These are phyloP conservation scores for Rhizopogon rudus DNA, from an alignment of 768 basidiomycete genomes.

Conservation along the genomic window DNA sequence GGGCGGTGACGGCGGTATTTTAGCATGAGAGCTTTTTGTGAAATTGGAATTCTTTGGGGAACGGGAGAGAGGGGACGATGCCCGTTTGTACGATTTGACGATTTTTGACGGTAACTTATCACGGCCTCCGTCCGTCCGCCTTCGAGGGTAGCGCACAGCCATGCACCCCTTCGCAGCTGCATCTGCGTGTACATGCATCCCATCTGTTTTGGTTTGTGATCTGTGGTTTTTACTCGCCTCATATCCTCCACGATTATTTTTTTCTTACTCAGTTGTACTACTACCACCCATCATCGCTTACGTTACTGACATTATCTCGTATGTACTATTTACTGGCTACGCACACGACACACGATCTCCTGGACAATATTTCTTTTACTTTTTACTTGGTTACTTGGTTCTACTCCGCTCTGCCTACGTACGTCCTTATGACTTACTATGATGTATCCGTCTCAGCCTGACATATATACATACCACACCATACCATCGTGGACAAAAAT, in stretches of 20 bases:
- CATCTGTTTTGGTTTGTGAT: background rate
- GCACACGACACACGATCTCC: background rate
- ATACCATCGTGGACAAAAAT: no score
- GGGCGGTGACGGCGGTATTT: slow-evolving; percentile 5
- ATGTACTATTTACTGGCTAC: background rate
- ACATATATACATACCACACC: no score
- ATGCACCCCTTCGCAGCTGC: background rate
- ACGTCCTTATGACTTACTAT: background rate
- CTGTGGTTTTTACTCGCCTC: no score
- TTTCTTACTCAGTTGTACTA: background rate
- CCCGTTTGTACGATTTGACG: background rate
- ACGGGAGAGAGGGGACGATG: no score
- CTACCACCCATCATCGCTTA: background rate
- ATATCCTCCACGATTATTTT: background rate
- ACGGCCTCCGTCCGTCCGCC: background rate
- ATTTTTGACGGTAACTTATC: background rate
- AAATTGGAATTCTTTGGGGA: background rate
- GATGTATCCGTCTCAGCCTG: no score
- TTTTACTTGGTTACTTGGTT: background rate
- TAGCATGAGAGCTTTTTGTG: slow-evolving; percentile 11
- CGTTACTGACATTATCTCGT: background rate
- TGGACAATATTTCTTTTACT: background rate
- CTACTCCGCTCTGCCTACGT: background rate
- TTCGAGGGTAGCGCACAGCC: background rate
- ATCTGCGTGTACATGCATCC: background rate